Base-by-base conservation (phyloP, 2,329 filamentous ascomycete species). In the Drechslera avenae region DNA sequence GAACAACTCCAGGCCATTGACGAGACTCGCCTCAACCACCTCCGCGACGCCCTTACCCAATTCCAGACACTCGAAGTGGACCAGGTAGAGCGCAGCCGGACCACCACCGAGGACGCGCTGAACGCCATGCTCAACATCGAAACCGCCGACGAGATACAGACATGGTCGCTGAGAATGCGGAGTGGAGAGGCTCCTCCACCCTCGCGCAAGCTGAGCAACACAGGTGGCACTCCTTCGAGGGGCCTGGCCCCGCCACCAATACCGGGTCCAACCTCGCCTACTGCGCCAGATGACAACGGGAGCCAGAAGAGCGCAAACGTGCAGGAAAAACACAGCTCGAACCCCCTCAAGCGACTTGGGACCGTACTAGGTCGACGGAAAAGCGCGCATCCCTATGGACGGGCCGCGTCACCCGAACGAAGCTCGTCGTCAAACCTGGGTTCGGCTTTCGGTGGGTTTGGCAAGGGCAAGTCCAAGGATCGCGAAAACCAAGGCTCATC, bases 21-120 rank as follows among this genome's bases (percentile, higher is more conserved):
- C 69, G 94, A 99, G 77, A 87, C 84, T 63, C 86, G 94, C 48
- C 79, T 95, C 60, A 96, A 97, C 73, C 88, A 95, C 67, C 80
- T 99, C 52, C 88, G 93, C 55, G 93, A 97, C 73, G 84, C 90
- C 33, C 82, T 99, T 53, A 97, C 94, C 1, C 92, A 97, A 67
- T 89, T 93, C 64, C 87, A 96, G 73, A 99, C 94, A 0, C 88
- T 96, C 69, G 93, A 97, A 72, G 84, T 90, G 21, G 94, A 99
- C 69, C 86, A 90, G 62, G 86, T 93, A 13, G 89, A 96, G 72
- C 84, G 88, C 50, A 86, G 83, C 54, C 85, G 90, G 56, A 79
- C 85, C 52, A 85, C 87, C 10, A 86, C 91, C 19, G 91, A 94
- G 70, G 86, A 87, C 54, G 90, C 90, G 19, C 78, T 99, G 50